phyloP scores from a whole-genome alignment of 768 basidiomycete species.

The Cystobasidium tubakii region DNA sequence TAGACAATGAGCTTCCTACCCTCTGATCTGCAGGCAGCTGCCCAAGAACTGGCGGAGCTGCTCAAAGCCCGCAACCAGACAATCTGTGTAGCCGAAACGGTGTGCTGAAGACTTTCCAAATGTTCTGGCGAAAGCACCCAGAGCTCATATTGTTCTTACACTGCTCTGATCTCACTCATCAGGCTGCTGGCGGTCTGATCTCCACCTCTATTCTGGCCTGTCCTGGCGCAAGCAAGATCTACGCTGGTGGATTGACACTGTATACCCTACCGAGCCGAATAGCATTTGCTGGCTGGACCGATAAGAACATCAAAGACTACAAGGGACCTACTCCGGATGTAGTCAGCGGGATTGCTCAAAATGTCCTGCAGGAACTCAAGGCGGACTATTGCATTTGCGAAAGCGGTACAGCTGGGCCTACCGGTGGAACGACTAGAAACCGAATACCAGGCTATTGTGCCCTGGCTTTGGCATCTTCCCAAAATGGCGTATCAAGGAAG shows the following conservation, averaged over 20 bases:
- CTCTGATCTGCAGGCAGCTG: not conserved
- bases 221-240: conserved; percentile 37
- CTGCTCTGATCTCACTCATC: not conserved
- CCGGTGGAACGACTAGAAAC: conserved; percentile 26
- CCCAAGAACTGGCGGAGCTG: conserved; percentile 12
- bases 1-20: conserved; percentile 5
- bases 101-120: not conserved
- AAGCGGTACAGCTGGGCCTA: conserved; percentile 37
- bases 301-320: conserved; percentile 25
- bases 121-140: not conserved
- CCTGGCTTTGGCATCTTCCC: conserved; percentile 15
- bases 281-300: conserved; percentile 37
- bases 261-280: conserved; percentile 30
- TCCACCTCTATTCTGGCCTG: conserved; percentile 28
- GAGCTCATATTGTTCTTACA: not conserved
- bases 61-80: conserved; percentile 10
- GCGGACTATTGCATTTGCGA: conserved; percentile 34
- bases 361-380: conserved; percentile 16
- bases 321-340: conserved; percentile 33
- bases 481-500: not conserved
- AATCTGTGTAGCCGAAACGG: conserved; percentile 35
- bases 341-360: conserved; percentile 21
- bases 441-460: conserved; percentile 35
- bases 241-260: conserved; percentile 22
- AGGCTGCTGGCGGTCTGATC: conserved; percentile 37